Evolutionary conservation across 495 filamentous ascomycete species (phyloP), one percentile per base, ranked within the genome.

Genomic region (Penicilliopsis zonata): DNA sequence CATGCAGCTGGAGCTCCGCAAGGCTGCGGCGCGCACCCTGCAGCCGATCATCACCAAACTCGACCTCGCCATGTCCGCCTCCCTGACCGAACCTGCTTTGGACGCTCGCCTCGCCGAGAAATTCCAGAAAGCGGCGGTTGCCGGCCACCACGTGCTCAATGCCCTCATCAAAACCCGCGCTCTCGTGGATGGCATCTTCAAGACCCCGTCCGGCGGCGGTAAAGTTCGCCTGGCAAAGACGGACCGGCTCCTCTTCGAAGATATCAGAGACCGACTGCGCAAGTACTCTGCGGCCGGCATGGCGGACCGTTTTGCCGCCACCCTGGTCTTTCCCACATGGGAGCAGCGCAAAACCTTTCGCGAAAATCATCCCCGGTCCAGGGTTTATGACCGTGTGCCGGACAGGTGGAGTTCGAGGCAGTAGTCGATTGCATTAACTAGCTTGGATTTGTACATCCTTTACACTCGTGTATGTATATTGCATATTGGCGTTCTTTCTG

Each of bases 121-220:
- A 14, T 16, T 33, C 9, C 12, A 23, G 3, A 9, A 21, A 5
- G 28, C 39, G 10, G 13, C 32, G 14, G 28, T 55, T 24, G 12
- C n/a, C 8, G 54, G 42, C 2, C 20, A 9, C 2, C 9, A 30
- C 12, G 40, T 43, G 9, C 31, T 59, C 10, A 51, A 44, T 16
- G 33, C 46, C 13, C 35, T 63, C 47, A 25, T 42, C 19, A 38
- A 41, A 1, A 39, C 46, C 9, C 43, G 57, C 18, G 32, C 34
- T 18, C 9, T 60, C 30, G 38, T 61, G 14, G 59, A 58, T 16
- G 43, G 47, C 4, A 35, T 50, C 2, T 31, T 63, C 21, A 49
- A 48, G n/a, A 9, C 28, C 7, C n/a, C n/a, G n/a, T n/a, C n/a
- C n/a, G n/a, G n/a, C n/a, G 41, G 47, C 2, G 49, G 46, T 13